Evolutionary conservation across 2,329 filamentous ascomycete species (phyloP).

Genomic region (Aspergillus persii): DNA sequence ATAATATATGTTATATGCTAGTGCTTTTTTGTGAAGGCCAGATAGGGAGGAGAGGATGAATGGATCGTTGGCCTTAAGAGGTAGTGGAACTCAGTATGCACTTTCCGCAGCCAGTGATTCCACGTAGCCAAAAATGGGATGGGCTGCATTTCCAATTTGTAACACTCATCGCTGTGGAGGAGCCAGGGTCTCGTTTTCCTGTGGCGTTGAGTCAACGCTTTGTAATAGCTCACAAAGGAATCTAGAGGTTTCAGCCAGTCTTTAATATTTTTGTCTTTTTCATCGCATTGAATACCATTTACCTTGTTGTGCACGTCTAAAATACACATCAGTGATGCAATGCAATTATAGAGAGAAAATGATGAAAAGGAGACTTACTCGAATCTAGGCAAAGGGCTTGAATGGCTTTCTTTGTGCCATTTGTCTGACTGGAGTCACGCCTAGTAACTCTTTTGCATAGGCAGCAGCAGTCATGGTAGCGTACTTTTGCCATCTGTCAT

Average conservation of each 20-base stretch:
- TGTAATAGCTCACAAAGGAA: not conserved
- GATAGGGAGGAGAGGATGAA: too few relatives aligned
- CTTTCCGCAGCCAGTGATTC: conserved; percentile 6
- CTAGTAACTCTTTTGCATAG: conserved; percentile 9
- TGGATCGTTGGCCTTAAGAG: too few relatives aligned
- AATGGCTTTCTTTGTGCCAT: not conserved
- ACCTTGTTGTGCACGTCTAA: too few relatives aligned
- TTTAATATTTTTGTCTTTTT: not conserved
- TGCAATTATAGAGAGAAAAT: not conserved
- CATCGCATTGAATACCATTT: too few relatives aligned
- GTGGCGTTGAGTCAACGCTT: not conserved
- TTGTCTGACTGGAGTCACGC: not conserved
- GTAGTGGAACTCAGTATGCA: too few relatives aligned
- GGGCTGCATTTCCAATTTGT: not conserved
- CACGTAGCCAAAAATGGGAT: conserved; percentile 3
- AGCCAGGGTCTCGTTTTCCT: not conserved
- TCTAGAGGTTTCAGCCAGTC: conserved; percentile 4
- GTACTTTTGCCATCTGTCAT: conserved; percentile 10
- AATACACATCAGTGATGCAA: too few relatives aligned
- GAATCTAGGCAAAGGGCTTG: not conserved
- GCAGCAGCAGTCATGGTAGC: conserved; percentile 7
- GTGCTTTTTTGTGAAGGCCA: too few relatives aligned
- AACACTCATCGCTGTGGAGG: not conserved
- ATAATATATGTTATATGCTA: too few relatives aligned
- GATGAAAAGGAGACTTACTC: not conserved